Evolutionary conservation across 345 rosid species (phyloP), one percentile per base, ranked within the genome.

Genomic region (Tarenaya hassleriana): DNA sequence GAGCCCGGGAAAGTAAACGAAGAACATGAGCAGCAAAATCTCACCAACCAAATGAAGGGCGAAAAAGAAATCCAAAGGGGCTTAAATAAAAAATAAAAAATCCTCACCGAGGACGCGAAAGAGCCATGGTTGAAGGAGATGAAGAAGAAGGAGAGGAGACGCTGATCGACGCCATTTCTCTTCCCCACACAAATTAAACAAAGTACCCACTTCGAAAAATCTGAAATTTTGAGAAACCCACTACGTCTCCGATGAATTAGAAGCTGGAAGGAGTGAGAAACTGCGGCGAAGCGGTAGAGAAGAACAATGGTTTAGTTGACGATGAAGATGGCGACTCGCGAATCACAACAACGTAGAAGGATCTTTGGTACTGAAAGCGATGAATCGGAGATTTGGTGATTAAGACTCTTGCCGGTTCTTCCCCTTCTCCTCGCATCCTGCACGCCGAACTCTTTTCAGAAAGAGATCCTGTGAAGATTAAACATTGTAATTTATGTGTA

Each of bases 141-240:
- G 65, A 59, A 35, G 62, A 69, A 49, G 65, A 59, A 0, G 65
- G 53, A 35, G 62, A 69, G 16, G 76, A 68, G 18, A 73, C 3
- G 41, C 62, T 71, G 70, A 73, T 58, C 1, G 76, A 70, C 53
- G 82, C 64, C 78, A 77, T 73, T 8, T 24, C 29, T 24, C 29
- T 17, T 49, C 34, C 47, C 42, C n/a, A 35, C 21, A 34, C 32
- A 14, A 27, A 27, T 35, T 0, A 18, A 33, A 21, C n/a, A n/a
- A 42, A 10, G 34, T 19, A 8, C 37, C 50, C 54, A 50, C 38
- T 7, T 45, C 40, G 51, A 38, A 40, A 58, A 58, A 58, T 58
- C 53, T 5, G 41, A 35, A 39, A 17, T 18, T 51, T 40, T 50
- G 16, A 39, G 29, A 21, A 41, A 3, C n/a, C 50, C 27, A 55